Percentiles rank a stretch among this genome's conserved stretches.
Conservation (phyloP, 768 basidiomycete genomes). For the Suillus subalutaceus region DNA sequence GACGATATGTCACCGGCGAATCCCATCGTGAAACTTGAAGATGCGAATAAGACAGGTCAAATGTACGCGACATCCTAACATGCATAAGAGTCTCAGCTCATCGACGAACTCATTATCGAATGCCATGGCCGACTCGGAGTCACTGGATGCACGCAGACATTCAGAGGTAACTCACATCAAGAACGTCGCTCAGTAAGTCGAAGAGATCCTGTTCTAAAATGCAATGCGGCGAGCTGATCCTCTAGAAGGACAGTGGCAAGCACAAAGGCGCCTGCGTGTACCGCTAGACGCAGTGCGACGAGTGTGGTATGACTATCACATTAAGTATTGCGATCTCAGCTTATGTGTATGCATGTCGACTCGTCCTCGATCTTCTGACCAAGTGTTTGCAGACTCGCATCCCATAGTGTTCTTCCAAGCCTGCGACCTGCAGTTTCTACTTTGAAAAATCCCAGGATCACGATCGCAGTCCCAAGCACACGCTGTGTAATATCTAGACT, state of each 20-base stretch:
- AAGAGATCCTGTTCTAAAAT: background rate
- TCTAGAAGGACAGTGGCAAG: background rate
- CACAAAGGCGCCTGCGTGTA: background rate
- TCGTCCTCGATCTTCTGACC: background rate
- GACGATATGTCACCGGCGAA: conserved; percentile 66
- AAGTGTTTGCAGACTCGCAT: background rate
- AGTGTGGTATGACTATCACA: background rate
- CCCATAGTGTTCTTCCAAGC: background rate
- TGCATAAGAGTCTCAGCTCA: conserved; percentile 52
- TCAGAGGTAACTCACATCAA: conserved; percentile 58
- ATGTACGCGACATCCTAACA: background rate
- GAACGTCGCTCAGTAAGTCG: conserved; percentile 52
- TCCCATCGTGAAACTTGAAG: conserved; percentile 61
- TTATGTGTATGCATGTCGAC: background rate
- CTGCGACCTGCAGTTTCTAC: background rate
- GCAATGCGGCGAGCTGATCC: background rate
- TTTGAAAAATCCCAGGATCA: background rate
- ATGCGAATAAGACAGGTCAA: conserved; percentile 47
- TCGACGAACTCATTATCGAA: conserved; percentile 78
- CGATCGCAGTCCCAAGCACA: background rate
- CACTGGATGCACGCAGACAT: conserved; percentile 64
- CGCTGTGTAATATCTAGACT: background rate
- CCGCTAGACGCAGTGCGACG: too few relatives aligned
- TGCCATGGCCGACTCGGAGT: conserved; percentile 62
- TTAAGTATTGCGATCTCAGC: background rate